Percentiles rank a stretch among this genome's conserved stretches.
Conservation (phyloP, 148 eudicot species). For the Vaccinium darrowii region DNA sequence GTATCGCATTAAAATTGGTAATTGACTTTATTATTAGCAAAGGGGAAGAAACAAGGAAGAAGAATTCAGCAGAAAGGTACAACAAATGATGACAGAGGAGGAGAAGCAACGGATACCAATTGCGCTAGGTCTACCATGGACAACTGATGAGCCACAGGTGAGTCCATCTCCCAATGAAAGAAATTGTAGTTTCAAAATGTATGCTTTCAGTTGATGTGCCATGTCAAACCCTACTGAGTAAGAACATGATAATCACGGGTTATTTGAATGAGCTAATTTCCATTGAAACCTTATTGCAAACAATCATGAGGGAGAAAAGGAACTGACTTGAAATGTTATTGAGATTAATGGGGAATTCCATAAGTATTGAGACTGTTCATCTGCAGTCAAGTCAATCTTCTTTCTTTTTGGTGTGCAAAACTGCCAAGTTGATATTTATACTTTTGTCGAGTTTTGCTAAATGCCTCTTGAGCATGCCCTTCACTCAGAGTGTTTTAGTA, state of each 20-base stretch:
- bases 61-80: constrained; percentile 72
- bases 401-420: not conserved
- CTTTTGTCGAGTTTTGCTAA: not conserved
- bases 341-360: not conserved
- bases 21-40: constrained; percentile 43
- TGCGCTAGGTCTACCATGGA: constrained; percentile 96
- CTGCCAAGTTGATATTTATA: not conserved
- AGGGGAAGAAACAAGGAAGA: constrained; percentile 86
- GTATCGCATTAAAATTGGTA: not conserved
- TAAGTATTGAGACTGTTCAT: not conserved
- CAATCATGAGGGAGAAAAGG: too few relatives aligned
- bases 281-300: not conserved
- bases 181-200: not conserved
- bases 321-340: not conserved
- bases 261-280: too few relatives aligned
- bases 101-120: constrained; percentile 78
- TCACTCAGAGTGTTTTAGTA: not conserved
- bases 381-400: not conserved
- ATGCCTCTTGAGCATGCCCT: not conserved
- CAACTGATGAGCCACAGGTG: constrained; percentile 94
- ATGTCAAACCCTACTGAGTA: not conserved
- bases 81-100: constrained; percentile 69
- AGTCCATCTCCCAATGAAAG: not conserved
- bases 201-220: not conserved
- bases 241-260: not conserved